Base-by-base conservation (phyloP, 225 moss, liverwort and hornwort genomes). In the Marchantia paleacea region DNA sequence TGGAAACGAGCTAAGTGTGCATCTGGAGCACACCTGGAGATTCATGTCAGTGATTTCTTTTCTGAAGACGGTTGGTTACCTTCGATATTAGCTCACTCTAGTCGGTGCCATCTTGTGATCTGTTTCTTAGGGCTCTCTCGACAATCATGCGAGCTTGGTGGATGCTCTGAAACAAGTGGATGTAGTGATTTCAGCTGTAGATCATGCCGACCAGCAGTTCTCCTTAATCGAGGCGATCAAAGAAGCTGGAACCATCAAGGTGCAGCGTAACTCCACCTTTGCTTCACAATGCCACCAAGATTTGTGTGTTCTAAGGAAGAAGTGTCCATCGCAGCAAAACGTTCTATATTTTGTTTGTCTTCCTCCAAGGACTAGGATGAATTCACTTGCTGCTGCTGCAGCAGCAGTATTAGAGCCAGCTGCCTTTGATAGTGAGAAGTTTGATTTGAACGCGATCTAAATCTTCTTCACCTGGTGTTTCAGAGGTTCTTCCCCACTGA, bases 161-260 rank as follows among this genome's bases (percentile, higher is more conserved):
- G 55, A 11, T 14, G 87, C 87, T 49, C 49, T 87, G 29, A 81
- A 84, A 63, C 81, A 81, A 73, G 84, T 82, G 84, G 84, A 87
- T 55, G 80, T 87, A 4, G 77, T 84, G 5, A 82, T 87, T 47
- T 84, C 84, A 50, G 68, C 80, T 68, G 80, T 84, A 11, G 52
- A 69, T 70, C 60, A 50, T 55, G 29, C 58, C 13, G 50, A 1
- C 31, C 19, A 71, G 30, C 82, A 87, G 70, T 54, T 69, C 52
- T 10, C 69, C n/a, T 15, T 87, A 48, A 28, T 87, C 16, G 81
- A 79, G 12, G 84, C 87, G 7, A 82, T 82, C 79, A 87, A 82
- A 80, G 80, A 87, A 81, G 80, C 72, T 11, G 87, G 87, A 80
- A 79, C 74, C n/a, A 87, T 87, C 63, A 87, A 87, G 87, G 88